Evolutionary conservation across 2,329 filamentous ascomycete species (phyloP), one percentile per base, ranked within the genome.

Genomic region (Cadophora malorum): DNA sequence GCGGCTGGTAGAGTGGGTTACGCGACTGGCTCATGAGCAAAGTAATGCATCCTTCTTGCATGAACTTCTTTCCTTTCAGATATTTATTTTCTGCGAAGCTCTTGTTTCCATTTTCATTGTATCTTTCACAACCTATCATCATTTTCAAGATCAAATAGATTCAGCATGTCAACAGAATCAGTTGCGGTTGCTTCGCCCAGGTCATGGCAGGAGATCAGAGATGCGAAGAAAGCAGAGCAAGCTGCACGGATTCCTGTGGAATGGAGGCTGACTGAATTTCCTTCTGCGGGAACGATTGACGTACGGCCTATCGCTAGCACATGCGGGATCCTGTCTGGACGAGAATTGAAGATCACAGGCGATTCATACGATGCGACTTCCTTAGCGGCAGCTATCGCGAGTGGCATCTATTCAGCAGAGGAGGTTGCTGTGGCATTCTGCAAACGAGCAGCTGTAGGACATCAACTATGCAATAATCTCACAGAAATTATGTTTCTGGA

Each of bases 401-500:
- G 31, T 23, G 66, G 67, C 3, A 70, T 47, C 21, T 70, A 69
- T 14, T 74, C 64, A 3, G 74, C 74, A 4, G 64, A 74, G 19
- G 79, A 81, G 14, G 79, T 83, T 1, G 76, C 78, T 0, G 76
- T 75, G 7, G 82, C 81, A 6, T 84, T 83, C 70, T 82, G 81
- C 66, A 83, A 83, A 69, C 77, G 82, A 14, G 82, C 82, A 1
- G 79, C 81, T 0, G 78, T 84, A 25, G 81, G 81, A 1, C 82
- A 83, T 49, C 82, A 84, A 69, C 76, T 81, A 62, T 79, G 78
- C 4, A 79, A 79, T 61, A 80, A 77, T 60, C 71, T 81, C 25
- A 80, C 78, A 1, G 83, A 85, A 67, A 79, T 85, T 2, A 81
- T 84, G 69, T 84, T 86, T 70, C 7, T 53, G 19, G 69, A 72